Evolutionary conservation across 345 rosid species (phyloP).

Genomic region (Clarkia xantiana): DNA sequence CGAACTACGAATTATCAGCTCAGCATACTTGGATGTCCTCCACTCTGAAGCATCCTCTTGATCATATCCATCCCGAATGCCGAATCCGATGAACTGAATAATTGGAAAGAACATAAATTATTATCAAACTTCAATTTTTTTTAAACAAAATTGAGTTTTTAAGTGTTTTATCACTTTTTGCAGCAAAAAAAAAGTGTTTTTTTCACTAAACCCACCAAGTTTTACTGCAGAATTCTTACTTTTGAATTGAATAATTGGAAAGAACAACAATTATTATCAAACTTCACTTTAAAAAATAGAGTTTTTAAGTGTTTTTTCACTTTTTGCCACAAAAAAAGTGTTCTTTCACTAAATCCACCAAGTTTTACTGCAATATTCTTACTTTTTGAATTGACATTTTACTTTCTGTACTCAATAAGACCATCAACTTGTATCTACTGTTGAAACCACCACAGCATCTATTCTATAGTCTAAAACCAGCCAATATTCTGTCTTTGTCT

Average conservation of each 20-base stretch:
- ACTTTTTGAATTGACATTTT: too few relatives aligned
- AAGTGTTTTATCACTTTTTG: background rate
- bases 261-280: background rate
- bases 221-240: too few relatives aligned
- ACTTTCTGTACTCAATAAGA: too few relatives aligned
- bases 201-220: background rate
- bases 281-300: background rate
- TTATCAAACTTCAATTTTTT: background rate
- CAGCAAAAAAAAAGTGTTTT: too few relatives aligned
- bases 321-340: too few relatives aligned
- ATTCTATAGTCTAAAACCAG: too few relatives aligned
- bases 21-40: slow-evolving; percentile 92
- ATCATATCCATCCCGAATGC: slow-evolving; percentile 88
- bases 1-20: slow-evolving; percentile 23
- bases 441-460: too few relatives aligned
- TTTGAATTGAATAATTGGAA: background rate
- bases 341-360: background rate
- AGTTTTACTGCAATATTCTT: too few relatives aligned
- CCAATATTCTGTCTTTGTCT: too few relatives aligned
- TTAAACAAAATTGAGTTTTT: background rate
- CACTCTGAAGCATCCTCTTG: slow-evolving; percentile 89
- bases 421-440: too few relatives aligned
- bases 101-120: slow-evolving; percentile 4
- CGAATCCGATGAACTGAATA: slow-evolving; percentile 83
- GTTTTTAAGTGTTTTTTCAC: background rate